Evolutionary conservation across 192 early-diverging fungal species (phyloP), one percentile per base, ranked within the genome.

Genomic region (Dissophora ornata): DNA sequence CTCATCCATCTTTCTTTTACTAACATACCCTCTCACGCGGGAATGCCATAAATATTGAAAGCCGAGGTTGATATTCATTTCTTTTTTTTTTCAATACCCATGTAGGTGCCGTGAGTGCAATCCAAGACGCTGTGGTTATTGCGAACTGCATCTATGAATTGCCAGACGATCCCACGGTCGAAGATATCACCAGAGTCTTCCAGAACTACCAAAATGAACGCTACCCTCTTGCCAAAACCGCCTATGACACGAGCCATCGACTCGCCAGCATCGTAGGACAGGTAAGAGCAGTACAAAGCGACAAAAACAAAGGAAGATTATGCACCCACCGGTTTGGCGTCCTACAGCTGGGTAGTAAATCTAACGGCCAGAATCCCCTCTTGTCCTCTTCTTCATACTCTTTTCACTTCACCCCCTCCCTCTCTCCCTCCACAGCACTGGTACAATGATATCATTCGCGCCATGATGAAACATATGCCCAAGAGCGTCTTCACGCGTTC

Each of bases 141-240:
- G 56, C 66, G 24, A 68, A 68, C 40, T 68, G 66, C 32, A 22
- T 68, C 5, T 68, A 68, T 38, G 66, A 68, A 21, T 12, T 68
- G n/a, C 56, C 66, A 13, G 11, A 36, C 4, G 32, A 57, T 16
- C 66, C 66, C 4, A 47, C 66, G 2, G n/a, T 50, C 7, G 56
- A 57, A 16, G 46, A 68, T 8, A 38, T 68, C 45, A 28, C 41
- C 10, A 38, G 58, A 21, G 66, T 36, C 45, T 68, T 58, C n/a
- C 46, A 57, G 29, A 21, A 40, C 24, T 68, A 68, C 56, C 57
- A 33, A 22, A 51, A 25, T 30, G 66, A 68, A 32, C 55, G 66
- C 3, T 68, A 51, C 48, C 66, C 66, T 5, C 29, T 68, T 9
- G 66, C 56, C 24, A 68, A 58, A 21, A 24, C 55, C 11, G 45